These are phyloP conservation scores for Argentina anserina DNA, from an alignment of 306 rosid species.

Conservation along the genomic window DNA sequence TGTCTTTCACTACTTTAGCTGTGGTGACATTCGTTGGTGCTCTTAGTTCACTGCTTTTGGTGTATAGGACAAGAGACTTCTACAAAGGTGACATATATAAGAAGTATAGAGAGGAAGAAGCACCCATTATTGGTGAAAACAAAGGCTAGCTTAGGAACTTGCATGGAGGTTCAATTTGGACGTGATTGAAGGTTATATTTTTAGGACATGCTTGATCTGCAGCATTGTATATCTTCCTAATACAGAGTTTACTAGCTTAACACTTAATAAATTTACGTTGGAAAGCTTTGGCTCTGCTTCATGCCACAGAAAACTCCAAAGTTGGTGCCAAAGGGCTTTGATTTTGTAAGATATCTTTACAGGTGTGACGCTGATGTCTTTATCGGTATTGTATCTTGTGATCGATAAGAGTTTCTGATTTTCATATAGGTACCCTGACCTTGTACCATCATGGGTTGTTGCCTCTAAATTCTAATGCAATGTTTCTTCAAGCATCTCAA, in stretches of 20 bases:
- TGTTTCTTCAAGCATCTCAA: no score
- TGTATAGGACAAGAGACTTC: slow-evolving; percentile 13
- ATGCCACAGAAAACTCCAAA: no score
- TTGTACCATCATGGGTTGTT: no score
- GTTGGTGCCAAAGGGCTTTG: not conserved
- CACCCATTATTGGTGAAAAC: not conserved
- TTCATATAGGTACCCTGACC: no score
- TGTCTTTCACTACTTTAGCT: slow-evolving; percentile 10
- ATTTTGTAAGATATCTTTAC: no score
- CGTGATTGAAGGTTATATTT: not conserved
- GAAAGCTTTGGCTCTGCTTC: not conserved
- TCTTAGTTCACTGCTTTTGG: slow-evolving; percentile 9
- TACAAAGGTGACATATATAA: slow-evolving; percentile 13
- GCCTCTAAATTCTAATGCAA: no score
- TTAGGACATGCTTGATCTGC: not conserved
- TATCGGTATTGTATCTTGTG: no score
- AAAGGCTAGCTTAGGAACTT: not conserved
- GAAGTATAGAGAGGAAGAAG: slow-evolving; percentile 11
- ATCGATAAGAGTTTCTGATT: no score
- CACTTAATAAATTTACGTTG: no score
- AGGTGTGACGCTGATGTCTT: no score
- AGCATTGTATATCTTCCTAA: not conserved
- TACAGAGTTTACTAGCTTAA: not conserved
- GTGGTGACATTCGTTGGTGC: slow-evolving; percentile 5
- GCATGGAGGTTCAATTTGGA: no score